Evolutionary conservation across 2,329 filamentous ascomycete species (phyloP).

Genomic region (Coniochaeta sp.): DNA sequence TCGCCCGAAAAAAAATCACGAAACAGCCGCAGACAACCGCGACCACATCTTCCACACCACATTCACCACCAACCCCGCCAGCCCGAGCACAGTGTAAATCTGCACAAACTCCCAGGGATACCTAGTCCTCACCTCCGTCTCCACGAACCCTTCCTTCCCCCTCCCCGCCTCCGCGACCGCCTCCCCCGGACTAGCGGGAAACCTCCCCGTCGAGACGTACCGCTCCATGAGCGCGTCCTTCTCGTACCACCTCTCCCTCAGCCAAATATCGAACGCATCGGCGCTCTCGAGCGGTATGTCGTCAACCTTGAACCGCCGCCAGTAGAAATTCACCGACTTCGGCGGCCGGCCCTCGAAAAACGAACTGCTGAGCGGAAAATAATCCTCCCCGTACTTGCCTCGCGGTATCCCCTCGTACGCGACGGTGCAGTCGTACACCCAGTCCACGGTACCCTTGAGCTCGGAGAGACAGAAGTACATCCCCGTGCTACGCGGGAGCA

Average conservation of each 20-base stretch:
- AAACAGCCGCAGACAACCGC: neutral
- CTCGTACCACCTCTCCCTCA: slow-evolving; percentile 80
- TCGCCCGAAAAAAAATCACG: neutral
- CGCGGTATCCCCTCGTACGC: slow-evolving; percentile 92
- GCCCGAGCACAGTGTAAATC: slow-evolving; percentile 43
- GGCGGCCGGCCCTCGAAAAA: slow-evolving; percentile 85
- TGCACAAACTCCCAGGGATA: slow-evolving; percentile 48
- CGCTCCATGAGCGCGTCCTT: slow-evolving; percentile 87
- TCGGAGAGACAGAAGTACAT: slow-evolving; percentile 74
- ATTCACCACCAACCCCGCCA: slow-evolving; percentile 33
- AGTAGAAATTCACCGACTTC: slow-evolving; percentile 95
- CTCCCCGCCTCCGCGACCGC: slow-evolving; percentile 28
- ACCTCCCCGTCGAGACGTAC: slow-evolving; percentile 69
- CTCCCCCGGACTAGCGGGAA: slow-evolving; percentile 59
- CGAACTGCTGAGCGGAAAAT: slow-evolving; percentile 79
- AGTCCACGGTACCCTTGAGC: slow-evolving; percentile 67
- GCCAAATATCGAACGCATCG: slow-evolving; percentile 75
- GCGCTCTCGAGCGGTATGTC: slow-evolving; percentile 74
- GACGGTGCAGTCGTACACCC: slow-evolving; percentile 88
- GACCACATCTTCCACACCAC: slow-evolving; percentile 20
- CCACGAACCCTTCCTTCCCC: slow-evolving; percentile 34
- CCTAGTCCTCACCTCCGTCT: slow-evolving; percentile 50
- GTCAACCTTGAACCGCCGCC: slow-evolving; percentile 74
- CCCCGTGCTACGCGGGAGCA: slow-evolving; percentile 75
- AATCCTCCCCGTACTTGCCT: slow-evolving; percentile 80